Percentiles rank a stretch among this genome's conserved stretches.
Evolutionary conservation across 1,284 basidiomycete species (phyloP).

Genomic region (Dichomitus squalens): DNA sequence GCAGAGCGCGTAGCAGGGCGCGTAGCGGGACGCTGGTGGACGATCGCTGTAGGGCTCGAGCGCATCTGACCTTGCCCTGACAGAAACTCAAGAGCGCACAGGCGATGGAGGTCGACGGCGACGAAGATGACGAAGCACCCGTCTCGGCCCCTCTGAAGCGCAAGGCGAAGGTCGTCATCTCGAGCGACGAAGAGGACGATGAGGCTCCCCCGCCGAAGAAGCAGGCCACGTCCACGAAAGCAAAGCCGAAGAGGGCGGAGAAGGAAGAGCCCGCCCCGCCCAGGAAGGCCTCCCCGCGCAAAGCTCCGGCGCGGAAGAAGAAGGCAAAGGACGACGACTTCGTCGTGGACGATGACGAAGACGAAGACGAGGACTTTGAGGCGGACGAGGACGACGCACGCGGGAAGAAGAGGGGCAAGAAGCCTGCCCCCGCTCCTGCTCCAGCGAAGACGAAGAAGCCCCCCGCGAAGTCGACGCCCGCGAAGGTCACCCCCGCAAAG

Average conservation of each 20-base stretch:
- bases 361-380: conserved; percentile 27
- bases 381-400: conserved; percentile 35
- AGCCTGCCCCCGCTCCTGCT: conserved; percentile 19
- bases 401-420: conserved; percentile 27
- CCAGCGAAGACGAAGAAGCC: conserved; percentile 27
- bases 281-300: not conserved
- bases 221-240: conserved; percentile 26
- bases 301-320: conserved; percentile 20
- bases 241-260: conserved; percentile 11
- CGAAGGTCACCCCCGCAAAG: conserved; percentile 24
- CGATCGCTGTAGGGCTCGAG: too few relatives aligned
- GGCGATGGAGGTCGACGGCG: conserved; percentile 28
- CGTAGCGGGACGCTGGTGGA: too few relatives aligned
- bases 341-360: conserved; percentile 23
- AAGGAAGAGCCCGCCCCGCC: not conserved
- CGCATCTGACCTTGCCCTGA: too few relatives aligned
- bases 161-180: conserved; percentile 32
- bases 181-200: conserved; percentile 38
- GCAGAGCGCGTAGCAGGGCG: too few relatives aligned
- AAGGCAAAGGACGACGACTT: conserved; percentile 30
- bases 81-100: conserved; percentile 31
- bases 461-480: conserved; percentile 21
- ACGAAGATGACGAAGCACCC: conserved; percentile 19
- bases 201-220: conserved; percentile 45
- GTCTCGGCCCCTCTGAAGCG: conserved; percentile 30